Evolutionary conservation across 106 monocot species (phyloP), one percentile per base, ranked within the genome.

Genomic region (Amphibolis antarctica): DNA sequence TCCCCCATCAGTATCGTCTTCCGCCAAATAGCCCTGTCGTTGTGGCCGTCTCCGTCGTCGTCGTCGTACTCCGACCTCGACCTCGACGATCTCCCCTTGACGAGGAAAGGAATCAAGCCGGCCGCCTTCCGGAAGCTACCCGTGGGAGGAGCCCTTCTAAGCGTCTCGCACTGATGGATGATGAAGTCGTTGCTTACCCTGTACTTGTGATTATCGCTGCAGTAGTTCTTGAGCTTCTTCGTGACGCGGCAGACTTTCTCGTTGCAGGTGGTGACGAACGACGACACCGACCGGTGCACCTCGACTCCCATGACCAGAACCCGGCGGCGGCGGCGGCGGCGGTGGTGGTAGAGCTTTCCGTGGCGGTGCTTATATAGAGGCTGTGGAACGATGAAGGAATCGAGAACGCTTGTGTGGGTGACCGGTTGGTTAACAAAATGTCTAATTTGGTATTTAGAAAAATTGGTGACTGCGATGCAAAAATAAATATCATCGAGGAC

Each of bases 1-100:
- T 66, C 73, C 13, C 73, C 73, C 73, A 74, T 74, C 28, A 74
- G 47, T 47, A 74, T 66, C 23, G 19, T 66, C 73, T 26, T 74
- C 66, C 20, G 45, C 73, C 73, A 74, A 18, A 74, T 21, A 13
- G 42, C 73, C 15, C 25, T 42, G 20, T 55, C 66, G 2, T 2
- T 36, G 36, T 36, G 36, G 36, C 21, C 68, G 28, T 29, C 44
- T 22, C 10, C 70, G 9, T 31, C 50, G 9, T 50, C 60, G 29
- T 42, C 70, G 0, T 49, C 70, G 10, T 24, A 17, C 13, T 1
- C 1, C 43, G 43, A 14, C 22, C 24, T 54, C 27, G 44, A n/a
- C n/a, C n/a, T 54, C 17, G 28, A 2, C 10, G 36, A 21, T 25
- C 46, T 69, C 49, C 50, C 47, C 60, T 15, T 45, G 30, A 36